Base-by-base conservation (phyloP, 352 stramenopile species). In the Globisporangium mamillatum region DNA sequence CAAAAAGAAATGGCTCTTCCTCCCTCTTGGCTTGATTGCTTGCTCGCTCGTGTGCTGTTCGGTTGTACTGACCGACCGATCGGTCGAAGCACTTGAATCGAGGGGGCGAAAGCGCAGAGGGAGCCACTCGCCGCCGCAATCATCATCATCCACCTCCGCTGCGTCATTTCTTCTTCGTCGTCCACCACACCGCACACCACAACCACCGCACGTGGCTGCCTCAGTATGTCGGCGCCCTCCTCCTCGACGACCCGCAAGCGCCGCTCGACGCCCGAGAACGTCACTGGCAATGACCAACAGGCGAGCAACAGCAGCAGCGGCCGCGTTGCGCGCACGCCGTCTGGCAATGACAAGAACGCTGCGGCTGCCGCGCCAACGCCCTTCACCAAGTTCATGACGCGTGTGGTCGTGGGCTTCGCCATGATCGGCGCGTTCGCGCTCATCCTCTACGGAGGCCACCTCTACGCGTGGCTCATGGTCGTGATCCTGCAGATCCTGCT, bases 401-500 rank as follows among this genome's bases (percentile, higher is more conserved):
- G 86, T 66, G 82, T 92, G 9, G 73, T 92, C 57, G 77, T 90
- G 72, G 82, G 86, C 65, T 87, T 90, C 34, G 76, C 80, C 29
- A 94, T 94, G 86, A 92, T 94, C 67, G 78, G 69, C 29, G 77
- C 71, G 58, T 94, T 94, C 55, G 79, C 75, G 55, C 72, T 84
- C 66, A 87, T 94, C 66, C 75, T 92, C 50, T 94, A 94, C 70
- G 84, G 84, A 53, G 86, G 86, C 34, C 86, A 94, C 72, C 79
- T 94, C 73, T 94, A 94, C 74, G 82, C 82, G 22, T 92, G 82
- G 86, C 71, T 82, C 55, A 84, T 97, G 62, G 91, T 97, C 48
- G 81, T 94, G 52, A 73, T 97, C 24, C 76, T 94, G 34, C 88
- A 98, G 75, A 89, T 91, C 60, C 74, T 98, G 62, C 82, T 98